Evolutionary conservation across 2,329 filamentous ascomycete species (phyloP), one percentile per base, ranked within the genome.

Genomic region (Colletotrichum tamarilloi): DNA sequence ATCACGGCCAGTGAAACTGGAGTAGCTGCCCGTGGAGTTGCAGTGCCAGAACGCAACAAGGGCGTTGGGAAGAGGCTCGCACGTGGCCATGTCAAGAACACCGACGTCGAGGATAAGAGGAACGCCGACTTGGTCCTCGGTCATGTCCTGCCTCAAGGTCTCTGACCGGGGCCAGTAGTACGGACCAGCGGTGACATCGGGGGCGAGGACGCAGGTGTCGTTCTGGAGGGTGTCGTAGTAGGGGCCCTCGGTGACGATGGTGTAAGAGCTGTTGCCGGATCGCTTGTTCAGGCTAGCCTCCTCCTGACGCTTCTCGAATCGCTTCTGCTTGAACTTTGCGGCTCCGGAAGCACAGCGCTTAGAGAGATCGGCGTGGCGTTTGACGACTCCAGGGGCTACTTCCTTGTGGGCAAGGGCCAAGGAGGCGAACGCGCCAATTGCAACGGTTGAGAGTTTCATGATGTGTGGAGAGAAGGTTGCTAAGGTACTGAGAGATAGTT

Each of bases 121-220:
- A 49, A 68, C 64, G 16, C 69, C 69, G 6, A 30, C n/a, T 14
- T 72, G 42, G 24, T 67, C 38, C 3, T 72, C 58, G 8, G 57
- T 67, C 32, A 72, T 67, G 38, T 72, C 64, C 32, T 55, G 49
- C 19, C 64, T 22, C 46, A 68, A 49, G 38, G 58, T 56, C 22
- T 72, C 32, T 14, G 68, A 32, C 11, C 59, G 56, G 5, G 22
- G 69, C 77, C 69, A 75, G 76, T 79, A 88, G 79, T 87, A 88
- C 14, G 86, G 86, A 4, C 86, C 86, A 76, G 86, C 79, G 6
- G 84, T 87, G 35, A 84, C 84, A 72, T 87, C 85, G 0, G 85
- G 84, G 3, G 81, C 81, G 22, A 87, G 79, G 52, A 87, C 81
- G 68, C 86, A 88, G 26, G 82, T 83, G 16, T 79, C 78, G 71